A percentile compares a stretch with the other conserved stretches of the same genome.
These are phyloP conservation scores for Hibiscus trionum DNA, from an alignment of 345 rosid species.

Conservation along the genomic window DNA sequence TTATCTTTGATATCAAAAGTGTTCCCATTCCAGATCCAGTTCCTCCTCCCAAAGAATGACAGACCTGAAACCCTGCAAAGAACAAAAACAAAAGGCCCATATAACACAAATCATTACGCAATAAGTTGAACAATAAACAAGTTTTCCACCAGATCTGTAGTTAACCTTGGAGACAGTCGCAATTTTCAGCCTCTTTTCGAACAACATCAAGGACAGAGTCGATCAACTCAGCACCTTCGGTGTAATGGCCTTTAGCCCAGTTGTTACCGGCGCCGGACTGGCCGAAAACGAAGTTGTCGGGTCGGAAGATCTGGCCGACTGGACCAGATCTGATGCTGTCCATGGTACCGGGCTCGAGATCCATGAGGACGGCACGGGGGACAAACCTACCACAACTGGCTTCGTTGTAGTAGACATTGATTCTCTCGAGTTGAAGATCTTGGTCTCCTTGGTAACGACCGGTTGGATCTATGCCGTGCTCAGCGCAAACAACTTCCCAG, in stretches of 20 bases:
- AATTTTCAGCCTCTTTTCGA: constrained; percentile 14
- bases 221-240: constrained; percentile 33
- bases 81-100: background rate
- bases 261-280: constrained; percentile 17
- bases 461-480: constrained; percentile 13
- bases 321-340: constrained; percentile 37
- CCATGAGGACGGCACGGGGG: constrained; percentile 33
- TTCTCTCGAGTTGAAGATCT: constrained; percentile 14
- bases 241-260: constrained; percentile 15
- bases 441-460: constrained; percentile 9
- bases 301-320: constrained; percentile 14
- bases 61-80: constrained; percentile 12
- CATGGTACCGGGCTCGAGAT: constrained; percentile 34
- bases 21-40: constrained; percentile 22
- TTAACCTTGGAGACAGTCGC: constrained; percentile 16
- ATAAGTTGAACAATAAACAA: background rate
- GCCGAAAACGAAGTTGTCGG: constrained; percentile 18
- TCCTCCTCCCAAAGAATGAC: constrained; percentile 18
- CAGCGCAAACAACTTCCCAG: constrained; percentile 47
- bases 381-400: constrained; percentile 16
- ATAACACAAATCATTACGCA: background rate
- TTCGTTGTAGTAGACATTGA: constrained; percentile 16
- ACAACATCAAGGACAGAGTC: constrained; percentile 18
- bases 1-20: constrained; percentile 11
- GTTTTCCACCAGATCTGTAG: background rate